Evolutionary conservation across 2,329 filamentous ascomycete species (phyloP).

Genomic region (Scytalidium sp.): DNA sequence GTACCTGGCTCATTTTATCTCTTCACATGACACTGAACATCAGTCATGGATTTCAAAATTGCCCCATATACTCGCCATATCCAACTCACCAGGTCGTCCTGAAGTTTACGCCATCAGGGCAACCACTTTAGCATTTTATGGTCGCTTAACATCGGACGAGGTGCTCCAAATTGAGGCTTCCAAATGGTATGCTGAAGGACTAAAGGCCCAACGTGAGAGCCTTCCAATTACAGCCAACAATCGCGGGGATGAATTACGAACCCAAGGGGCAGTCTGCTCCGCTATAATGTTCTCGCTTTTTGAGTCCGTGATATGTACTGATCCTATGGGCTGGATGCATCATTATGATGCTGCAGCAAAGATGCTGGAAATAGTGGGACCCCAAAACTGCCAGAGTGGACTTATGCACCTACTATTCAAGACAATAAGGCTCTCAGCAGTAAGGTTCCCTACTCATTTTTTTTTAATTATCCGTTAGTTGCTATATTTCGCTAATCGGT

Average conservation of each 20-base stretch:
- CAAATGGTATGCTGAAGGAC: neutral
- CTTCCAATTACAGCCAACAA: neutral
- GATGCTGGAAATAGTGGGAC: neutral
- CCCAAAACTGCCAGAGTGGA: neutral
- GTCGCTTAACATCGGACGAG: neutral
- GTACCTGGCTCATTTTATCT: neutral
- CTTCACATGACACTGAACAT: neutral
- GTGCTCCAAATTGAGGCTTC: neutral
- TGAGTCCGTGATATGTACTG: neutral
- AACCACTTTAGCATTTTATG: neutral
- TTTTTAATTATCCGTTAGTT: neutral
- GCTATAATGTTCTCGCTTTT: neutral
- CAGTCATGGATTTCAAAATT: neutral
- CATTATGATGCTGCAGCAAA: neutral
- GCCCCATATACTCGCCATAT: neutral
- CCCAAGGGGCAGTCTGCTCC: neutral
- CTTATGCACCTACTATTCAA: neutral
- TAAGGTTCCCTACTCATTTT: neutral
- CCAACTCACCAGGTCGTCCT: neutral
- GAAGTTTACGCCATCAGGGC: neutral
- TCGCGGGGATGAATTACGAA: neutral
- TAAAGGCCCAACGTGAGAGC: neutral
- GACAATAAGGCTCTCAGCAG: neutral
- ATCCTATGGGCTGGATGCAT: neutral
- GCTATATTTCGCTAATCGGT: neutral